Evolutionary conservation across 768 basidiomycete genomes (phyloP).

Genomic region (Asterophora lycoperdoides): DNA sequence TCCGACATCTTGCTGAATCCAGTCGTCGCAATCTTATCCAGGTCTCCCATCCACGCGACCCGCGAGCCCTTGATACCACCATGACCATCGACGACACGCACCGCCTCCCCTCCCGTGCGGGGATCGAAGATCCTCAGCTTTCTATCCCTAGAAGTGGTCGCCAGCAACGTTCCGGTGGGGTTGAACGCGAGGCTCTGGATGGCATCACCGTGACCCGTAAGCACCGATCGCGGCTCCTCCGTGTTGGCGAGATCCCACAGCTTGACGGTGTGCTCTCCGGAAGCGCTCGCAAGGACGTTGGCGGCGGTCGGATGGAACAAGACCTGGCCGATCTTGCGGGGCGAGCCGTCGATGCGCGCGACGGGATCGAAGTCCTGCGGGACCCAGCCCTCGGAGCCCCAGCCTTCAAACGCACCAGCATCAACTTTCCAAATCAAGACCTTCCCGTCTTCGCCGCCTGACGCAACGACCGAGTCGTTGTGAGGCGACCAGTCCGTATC

Average conservation of each 20-base stretch:
- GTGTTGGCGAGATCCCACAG: constrained; percentile 86
- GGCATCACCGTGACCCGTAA: constrained; percentile 80
- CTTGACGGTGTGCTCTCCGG: constrained; percentile 83
- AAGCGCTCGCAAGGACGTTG: constrained; percentile 76
- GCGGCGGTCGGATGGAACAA: constrained; percentile 89
- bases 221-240: constrained; percentile 54
- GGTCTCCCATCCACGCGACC: constrained; percentile 86
- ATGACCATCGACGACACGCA: constrained; percentile 82
- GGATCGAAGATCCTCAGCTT: constrained; percentile 92
- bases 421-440: constrained; percentile 88
- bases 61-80: constrained; percentile 91
- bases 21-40: constrained; percentile 87
- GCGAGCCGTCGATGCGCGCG: constrained; percentile 69
- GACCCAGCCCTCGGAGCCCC: constrained; percentile 80
- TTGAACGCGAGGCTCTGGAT: constrained; percentile 87
- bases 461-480: constrained; percentile 86
- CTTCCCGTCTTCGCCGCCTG: constrained; percentile 92
- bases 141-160: constrained; percentile 88
- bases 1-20: constrained; percentile 98
- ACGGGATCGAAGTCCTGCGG: constrained; percentile 84
- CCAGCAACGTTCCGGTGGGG: constrained; percentile 72
- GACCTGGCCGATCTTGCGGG: constrained; percentile 91
- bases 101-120: constrained; percentile 76
- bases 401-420: constrained; percentile 65
- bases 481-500: constrained; percentile 98